phyloP scores from a whole-genome alignment of 805 yeast species.

The Kodamaea lidongshanica region DNA sequence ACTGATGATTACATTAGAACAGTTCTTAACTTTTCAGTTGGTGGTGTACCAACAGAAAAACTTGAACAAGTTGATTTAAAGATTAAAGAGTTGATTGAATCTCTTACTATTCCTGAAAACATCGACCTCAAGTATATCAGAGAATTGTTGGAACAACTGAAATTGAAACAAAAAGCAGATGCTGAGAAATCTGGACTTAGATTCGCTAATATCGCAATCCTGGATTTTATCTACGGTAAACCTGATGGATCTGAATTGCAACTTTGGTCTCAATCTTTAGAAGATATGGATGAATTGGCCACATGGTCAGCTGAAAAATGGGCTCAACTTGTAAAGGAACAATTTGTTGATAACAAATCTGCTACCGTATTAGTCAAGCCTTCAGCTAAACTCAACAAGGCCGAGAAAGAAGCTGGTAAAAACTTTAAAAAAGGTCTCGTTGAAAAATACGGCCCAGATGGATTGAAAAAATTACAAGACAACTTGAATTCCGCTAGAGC shows the following conservation, averaged over 20 bases:
- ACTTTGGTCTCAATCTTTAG: constrained; percentile 47
- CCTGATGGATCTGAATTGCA: constrained; percentile 52
- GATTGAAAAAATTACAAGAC: constrained; percentile 46
- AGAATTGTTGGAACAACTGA: constrained; percentile 62
- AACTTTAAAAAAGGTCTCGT: constrained; percentile 45
- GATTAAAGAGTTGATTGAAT: constrained; percentile 45
- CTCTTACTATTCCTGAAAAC: constrained; percentile 43
- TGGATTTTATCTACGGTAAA: constrained; percentile 76
- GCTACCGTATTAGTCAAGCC: constrained; percentile 71
- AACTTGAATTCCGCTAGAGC: constrained; percentile 56
- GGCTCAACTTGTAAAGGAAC: constrained; percentile 47
- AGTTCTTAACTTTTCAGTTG: constrained; percentile 50
- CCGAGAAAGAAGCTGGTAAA: constrained; percentile 46
- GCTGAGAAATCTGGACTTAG: constrained; percentile 59
- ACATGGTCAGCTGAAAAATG: constrained; percentile 66
- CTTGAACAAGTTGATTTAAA: constrained; percentile 49
- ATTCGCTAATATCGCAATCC: constrained; percentile 61
- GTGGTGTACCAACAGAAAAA: constrained; percentile 71
- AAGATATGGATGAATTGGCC: constrained; percentile 52
- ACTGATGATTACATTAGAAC: constrained; percentile 70
- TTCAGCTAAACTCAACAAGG: constrained; percentile 51
- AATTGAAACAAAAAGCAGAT: constrained; percentile 52
- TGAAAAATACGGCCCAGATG: constrained; percentile 49
- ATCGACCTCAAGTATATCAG: constrained; percentile 62
- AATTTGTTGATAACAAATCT: constrained; percentile 55